Percentiles rank a stretch among this genome's conserved stretches.
Conservation (phyloP, 371 early-diverging fungal genomes). For the Mortierella sp. region DNA sequence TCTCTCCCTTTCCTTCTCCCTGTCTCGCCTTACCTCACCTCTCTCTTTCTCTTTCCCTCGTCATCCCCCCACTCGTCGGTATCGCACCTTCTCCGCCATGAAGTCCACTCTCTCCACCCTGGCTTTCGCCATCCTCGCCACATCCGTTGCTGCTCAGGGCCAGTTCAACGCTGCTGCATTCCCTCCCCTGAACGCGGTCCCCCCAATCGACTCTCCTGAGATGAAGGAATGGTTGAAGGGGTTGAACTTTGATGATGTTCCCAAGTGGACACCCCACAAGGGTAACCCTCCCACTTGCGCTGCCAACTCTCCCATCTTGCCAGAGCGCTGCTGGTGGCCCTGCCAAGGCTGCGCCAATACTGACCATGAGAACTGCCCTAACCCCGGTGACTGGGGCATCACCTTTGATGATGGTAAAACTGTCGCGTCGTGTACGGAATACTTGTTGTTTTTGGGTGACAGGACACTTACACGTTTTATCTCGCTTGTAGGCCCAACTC, state of each 20-base stretch:
- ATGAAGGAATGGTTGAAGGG: conserved; percentile 27
- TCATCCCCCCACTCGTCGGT: too few relatives aligned
- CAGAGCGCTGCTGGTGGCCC: conserved; percentile 33
- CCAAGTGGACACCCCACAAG: conserved; percentile 5
- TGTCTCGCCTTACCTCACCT: too few relatives aligned
- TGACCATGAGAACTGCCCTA: conserved; percentile 23
- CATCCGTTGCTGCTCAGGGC: conserved; percentile 1
- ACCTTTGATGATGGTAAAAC: conserved; percentile 47
- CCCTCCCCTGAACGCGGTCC: conserved; percentile 30
- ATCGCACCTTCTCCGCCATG: conserved; percentile 8
- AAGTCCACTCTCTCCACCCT: conserved; percentile 16
- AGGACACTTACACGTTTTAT: too few relatives aligned
- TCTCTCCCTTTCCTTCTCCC: not conserved
- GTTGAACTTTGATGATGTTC: conserved; percentile 22
- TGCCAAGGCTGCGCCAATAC: conserved; percentile 24
- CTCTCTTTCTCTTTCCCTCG: too few relatives aligned
- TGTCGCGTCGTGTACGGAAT: not conserved
- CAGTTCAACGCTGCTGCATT: conserved; percentile 23
- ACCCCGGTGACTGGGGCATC: conserved; percentile 34
- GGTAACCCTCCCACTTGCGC: conserved; percentile 33
- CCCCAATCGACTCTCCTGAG: conserved; percentile 23
- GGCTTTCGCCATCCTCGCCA: conserved; percentile 10
- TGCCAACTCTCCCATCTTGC: not conserved
- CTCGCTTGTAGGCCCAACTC: too few relatives aligned
- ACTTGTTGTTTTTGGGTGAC: too few relatives aligned